phyloP scores from a whole-genome alignment of 23 red algal species.

The Gracilaria gracilis region DNA sequence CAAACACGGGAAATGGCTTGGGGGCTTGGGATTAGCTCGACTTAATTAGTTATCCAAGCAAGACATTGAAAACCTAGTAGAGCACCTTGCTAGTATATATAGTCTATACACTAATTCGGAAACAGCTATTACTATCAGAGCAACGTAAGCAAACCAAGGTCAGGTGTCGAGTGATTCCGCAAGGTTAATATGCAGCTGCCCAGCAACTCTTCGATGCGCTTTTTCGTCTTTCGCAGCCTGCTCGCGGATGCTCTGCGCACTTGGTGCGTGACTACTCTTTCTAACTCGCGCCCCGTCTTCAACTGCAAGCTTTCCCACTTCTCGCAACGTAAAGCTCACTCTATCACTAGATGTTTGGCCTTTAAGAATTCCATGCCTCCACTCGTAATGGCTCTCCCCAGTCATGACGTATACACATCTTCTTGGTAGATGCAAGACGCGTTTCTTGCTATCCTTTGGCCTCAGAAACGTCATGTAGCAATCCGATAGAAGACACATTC shows the following conservation, averaged over 20 bases:
- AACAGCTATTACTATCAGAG: not conserved
- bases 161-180: not conserved
- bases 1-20: too few species aligned
- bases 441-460: constrained; percentile 37
- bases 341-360: constrained; percentile 48
- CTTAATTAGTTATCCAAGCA: too few species aligned
- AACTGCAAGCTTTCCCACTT: constrained; percentile 55
- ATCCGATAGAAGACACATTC: constrained; percentile 70
- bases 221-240: constrained; percentile 35
- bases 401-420: constrained; percentile 76
- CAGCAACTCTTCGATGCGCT: not conserved
- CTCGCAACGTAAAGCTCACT: constrained; percentile 75
- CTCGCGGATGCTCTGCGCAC: constrained; percentile 32
- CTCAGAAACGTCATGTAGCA: constrained; percentile 69
- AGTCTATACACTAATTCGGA: not conserved
- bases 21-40: too few species aligned
- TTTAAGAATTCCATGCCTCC: constrained; percentile 70
- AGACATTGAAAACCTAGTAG: too few species aligned
- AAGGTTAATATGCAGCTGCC: constrained; percentile 2
- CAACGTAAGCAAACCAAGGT: not conserved
- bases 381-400: constrained; percentile 69
- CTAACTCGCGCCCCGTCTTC: constrained; percentile 56
- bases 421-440: constrained; percentile 61
- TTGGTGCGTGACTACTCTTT: constrained; percentile 63
- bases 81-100: too few species aligned